phyloP scores from a whole-genome alignment of 2,329 filamentous ascomycete species.

The Aspergillus tanneri region DNA sequence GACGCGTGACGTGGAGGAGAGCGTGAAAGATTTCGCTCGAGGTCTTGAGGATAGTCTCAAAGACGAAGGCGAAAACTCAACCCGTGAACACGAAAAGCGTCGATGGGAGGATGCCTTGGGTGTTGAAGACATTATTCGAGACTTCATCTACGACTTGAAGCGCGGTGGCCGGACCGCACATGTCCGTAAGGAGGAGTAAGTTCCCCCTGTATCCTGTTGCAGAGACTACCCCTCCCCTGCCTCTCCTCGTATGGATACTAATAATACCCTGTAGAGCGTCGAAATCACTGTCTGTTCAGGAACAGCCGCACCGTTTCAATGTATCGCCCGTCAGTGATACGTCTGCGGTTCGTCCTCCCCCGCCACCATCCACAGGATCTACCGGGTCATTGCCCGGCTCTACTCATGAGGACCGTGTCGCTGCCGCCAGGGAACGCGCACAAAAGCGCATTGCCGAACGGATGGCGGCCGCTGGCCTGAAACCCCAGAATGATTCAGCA shows the following conservation, averaged over 20 bases:
- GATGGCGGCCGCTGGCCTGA: slow-evolving; percentile 88
- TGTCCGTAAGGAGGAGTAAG: slow-evolving; percentile 62
- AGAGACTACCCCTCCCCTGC: background rate
- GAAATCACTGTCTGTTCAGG: slow-evolving; percentile 50
- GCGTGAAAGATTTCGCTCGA: slow-evolving; percentile 81
- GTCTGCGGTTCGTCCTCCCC: slow-evolving; percentile 37
- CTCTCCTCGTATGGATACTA: background rate
- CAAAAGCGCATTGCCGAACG: slow-evolving; percentile 96
- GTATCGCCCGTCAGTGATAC: slow-evolving; percentile 48
- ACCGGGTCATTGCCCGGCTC: slow-evolving; percentile 79
- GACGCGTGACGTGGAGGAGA: slow-evolving; percentile 95
- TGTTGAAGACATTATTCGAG: slow-evolving; percentile 93
- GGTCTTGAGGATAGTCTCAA: slow-evolving; percentile 86
- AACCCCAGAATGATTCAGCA: slow-evolving; percentile 72
- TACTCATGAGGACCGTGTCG: slow-evolving; percentile 88
- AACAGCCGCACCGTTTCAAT: slow-evolving; percentile 55
- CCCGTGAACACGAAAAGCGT: slow-evolving; percentile 83
- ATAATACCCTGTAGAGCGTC: slow-evolving; percentile 43
- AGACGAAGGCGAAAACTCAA: slow-evolving; percentile 71
- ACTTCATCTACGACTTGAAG: slow-evolving; percentile 97
- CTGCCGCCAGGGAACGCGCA: slow-evolving; percentile 95
- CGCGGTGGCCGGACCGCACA: slow-evolving; percentile 76
- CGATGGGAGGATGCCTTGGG: slow-evolving; percentile 95
- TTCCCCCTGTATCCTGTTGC: background rate
- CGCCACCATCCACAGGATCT: slow-evolving; percentile 51